Conservation (phyloP, 495 filamentous ascomycete species). For the Pyrenopolyporus hunteri region DNA sequence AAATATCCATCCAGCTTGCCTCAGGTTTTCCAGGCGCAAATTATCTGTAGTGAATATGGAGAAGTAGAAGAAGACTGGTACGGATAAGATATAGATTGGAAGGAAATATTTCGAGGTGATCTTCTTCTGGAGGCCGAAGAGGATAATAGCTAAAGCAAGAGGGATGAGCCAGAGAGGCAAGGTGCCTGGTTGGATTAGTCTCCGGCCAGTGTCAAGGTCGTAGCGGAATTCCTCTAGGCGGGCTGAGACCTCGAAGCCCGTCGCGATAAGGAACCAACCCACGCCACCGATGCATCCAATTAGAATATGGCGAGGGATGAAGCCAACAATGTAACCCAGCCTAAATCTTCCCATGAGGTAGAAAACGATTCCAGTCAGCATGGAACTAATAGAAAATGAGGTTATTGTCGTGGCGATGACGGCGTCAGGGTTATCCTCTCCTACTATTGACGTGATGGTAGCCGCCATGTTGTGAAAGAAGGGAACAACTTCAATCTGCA, state of each 20-base stretch:
- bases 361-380: constrained; percentile 90
- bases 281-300: constrained; percentile 97
- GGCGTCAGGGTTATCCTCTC: constrained; percentile 78
- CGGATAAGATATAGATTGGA: constrained; percentile 82
- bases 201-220: constrained; percentile 72
- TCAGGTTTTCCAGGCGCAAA: constrained; percentile 66
- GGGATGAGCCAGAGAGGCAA: constrained; percentile 84
- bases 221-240: constrained; percentile 84
- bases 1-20: constrained; percentile 86
- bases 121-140: constrained; percentile 74
- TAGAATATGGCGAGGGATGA: constrained; percentile 95
- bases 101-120: constrained; percentile 81
- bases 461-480: constrained; percentile 98
- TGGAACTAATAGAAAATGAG: constrained; percentile 86
- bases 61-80: constrained; percentile 82
- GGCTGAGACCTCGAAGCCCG: constrained; percentile 93
- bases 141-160: constrained; percentile 73
- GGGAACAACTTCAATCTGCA: constrained; percentile 89
- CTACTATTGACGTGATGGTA: constrained; percentile 78
- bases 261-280: constrained; percentile 92
- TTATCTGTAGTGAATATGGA: constrained; percentile 69
- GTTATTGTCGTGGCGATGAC: constrained; percentile 92
- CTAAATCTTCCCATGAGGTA: constrained; percentile 84
- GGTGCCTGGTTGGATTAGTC: constrained; percentile 72
- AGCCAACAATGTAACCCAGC: constrained; percentile 89